Percentiles rank a stretch among this genome's conserved stretches.
phyloP scores from a whole-genome alignment of 257 asterid genomes.

The Nicotiana obtusifolia region DNA sequence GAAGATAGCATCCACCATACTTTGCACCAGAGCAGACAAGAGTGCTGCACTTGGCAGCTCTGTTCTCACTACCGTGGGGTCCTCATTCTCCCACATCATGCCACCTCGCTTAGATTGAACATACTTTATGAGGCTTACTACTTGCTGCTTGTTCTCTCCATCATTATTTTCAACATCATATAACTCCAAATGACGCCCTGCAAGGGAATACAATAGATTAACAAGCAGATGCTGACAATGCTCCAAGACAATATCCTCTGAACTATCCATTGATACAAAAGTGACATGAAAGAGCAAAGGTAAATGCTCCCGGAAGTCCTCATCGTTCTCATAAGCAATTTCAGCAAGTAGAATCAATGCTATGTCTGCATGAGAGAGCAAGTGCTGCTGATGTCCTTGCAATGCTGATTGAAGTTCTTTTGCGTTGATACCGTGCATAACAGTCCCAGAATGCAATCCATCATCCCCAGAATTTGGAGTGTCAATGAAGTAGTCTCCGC shows the following conservation, averaged over 20 bases:
- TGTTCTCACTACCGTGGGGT: constrained; percentile 73
- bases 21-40: constrained; percentile 93
- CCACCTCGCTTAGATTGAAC: constrained; percentile 96
- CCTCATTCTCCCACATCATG: constrained; percentile 99
- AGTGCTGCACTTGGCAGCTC: constrained; percentile 98
- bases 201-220: constrained; percentile 88
- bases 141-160: constrained; percentile 98
- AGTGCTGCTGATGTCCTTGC: constrained; percentile 99
- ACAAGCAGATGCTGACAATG: constrained; percentile 98
- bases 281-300: constrained; percentile 96
- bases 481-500: constrained; percentile 92
- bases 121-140: constrained; percentile 88
- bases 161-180: constrained; percentile 94
- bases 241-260: constrained; percentile 97
- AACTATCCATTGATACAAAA: constrained; percentile 99
- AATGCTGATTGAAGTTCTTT: constrained; percentile 96
- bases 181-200: constrained; percentile 94
- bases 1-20: constrained; percentile 98
- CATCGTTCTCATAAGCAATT: constrained; percentile 96
- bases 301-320: constrained; percentile 96
- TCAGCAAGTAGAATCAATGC: constrained; percentile 92
- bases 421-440: constrained; percentile 69
- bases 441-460: constrained; percentile 65
- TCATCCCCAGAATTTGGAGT: constrained; percentile 97
- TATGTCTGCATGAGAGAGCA: constrained; percentile 87